These are phyloP conservation scores for Wickerhamiella pararugosa DNA, from an alignment of 1,139 yeast genomes.

Conservation along the genomic window DNA sequence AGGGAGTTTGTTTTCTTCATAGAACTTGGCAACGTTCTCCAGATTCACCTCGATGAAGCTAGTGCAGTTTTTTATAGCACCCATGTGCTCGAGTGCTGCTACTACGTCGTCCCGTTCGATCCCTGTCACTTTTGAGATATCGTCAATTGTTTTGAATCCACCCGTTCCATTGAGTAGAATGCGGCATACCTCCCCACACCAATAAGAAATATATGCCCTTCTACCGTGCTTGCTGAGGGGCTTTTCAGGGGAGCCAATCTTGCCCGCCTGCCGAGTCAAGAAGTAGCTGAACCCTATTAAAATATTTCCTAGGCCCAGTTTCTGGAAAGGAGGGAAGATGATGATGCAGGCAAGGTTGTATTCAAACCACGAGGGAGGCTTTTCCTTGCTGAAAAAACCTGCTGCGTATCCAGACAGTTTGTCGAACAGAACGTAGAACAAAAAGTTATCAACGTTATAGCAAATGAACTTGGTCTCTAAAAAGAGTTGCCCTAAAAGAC, in stretches of 20 bases:
- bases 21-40: conserved; percentile 1
- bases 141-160: conserved; percentile 6
- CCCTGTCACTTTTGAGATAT: conserved; percentile 46
- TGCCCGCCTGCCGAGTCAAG: conserved; percentile 41
- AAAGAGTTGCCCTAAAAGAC: conserved; percentile 74
- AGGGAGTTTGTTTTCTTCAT: neutral
- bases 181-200: conserved; percentile 45
- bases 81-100: conserved; percentile 47
- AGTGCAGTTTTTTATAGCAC: conserved; percentile 25
- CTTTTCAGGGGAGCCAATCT: conserved; percentile 75
- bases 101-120: conserved; percentile 57
- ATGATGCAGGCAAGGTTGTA: conserved; percentile 85
- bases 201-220: conserved; percentile 55
- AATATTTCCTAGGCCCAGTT: conserved; percentile 59
- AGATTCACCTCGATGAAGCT: neutral
- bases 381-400: conserved; percentile 85
- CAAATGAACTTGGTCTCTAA: conserved; percentile 85
- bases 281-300: conserved; percentile 73
- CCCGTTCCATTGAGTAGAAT: conserved; percentile 22
- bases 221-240: conserved; percentile 78
- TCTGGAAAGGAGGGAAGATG: conserved; percentile 83
- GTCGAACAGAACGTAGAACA: conserved; percentile 46
- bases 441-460: conserved; percentile 63
- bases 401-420: conserved; percentile 28
- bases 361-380: conserved; percentile 56